Evolutionary conservation across 2,329 filamentous ascomycete species (phyloP), one percentile per base, ranked within the genome.

Genomic region (Aspergillus nomiae): DNA sequence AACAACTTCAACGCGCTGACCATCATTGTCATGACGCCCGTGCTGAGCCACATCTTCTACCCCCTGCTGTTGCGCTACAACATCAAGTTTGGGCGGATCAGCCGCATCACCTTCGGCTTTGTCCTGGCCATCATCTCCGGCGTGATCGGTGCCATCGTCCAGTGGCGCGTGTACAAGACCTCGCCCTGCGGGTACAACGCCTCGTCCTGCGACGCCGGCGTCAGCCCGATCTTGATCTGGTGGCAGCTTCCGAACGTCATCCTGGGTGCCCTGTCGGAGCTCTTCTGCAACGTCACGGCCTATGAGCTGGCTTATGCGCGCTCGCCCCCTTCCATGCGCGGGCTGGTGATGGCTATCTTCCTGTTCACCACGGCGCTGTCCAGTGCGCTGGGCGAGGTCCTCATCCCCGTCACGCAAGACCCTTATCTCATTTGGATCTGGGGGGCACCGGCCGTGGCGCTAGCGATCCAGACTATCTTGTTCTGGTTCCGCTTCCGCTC

Each of bases 101-200:
- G 75, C 45, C 82, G 82, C 58, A 84, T 85, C 64, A 82, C 81
- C 3, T 82, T 82, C 3, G 85, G 85, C 38, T 80, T 86, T 62
- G 69, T 75, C 50, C 69, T 87, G 67, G 84, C 84, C 3, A 78
- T 80, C 1, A 60, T 86, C 19, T 80, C 80, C 48, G 81, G 83
- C 46, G 28, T 72, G 14, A 63, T 65, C 28, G 71, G 71, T 56
- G 75, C 79, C 1, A 68, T 83, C 26, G 70, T 83, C 2, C 81
- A 84, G 64, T 77, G 76, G 67, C 75, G 78, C 32, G 75, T 83
- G n/a, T 85, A 85, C 74, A 67, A 79, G 58, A 75, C 75, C 1
- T 78, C 76, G 5, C 81, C 82, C 0, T 83, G 82, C 67, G 80
- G 80, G 14, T 73, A 77, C 51, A 70, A 76, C 41, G 80, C 79